Conservation (phyloP, 345 rosid species). For the Camelina hispida region DNA sequence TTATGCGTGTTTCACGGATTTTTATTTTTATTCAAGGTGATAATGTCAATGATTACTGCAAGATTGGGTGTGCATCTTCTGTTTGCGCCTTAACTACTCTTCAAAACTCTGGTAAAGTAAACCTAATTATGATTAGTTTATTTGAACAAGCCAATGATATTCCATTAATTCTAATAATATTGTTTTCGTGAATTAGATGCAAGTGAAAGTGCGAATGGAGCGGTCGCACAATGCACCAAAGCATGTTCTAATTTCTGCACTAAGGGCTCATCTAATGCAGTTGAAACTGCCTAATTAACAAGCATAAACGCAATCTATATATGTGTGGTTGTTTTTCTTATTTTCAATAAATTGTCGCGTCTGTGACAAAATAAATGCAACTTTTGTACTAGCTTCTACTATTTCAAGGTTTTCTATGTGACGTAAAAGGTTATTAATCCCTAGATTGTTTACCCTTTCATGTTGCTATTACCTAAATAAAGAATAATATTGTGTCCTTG, state of each 20-base stretch:
- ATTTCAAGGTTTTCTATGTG: background rate
- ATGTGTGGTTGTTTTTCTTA: background rate
- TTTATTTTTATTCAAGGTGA: too few species aligned
- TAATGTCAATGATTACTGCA: too few species aligned
- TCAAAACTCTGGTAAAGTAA: background rate
- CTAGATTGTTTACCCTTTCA: too few species aligned
- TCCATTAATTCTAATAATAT: background rate
- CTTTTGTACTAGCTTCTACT: background rate
- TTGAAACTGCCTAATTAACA: background rate
- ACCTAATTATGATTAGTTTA: background rate
- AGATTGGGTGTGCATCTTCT: too few species aligned
- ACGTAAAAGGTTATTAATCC: background rate
- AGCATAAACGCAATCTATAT: background rate
- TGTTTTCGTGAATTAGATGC: background rate
- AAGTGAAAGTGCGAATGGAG: background rate
- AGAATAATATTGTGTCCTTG: too few species aligned
- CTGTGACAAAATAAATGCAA: background rate
- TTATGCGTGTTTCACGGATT: too few species aligned
- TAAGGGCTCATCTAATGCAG: background rate
- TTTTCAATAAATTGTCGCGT: background rate
- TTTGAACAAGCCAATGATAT: background rate
- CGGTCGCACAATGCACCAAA: background rate
- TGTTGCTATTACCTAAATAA: too few species aligned
- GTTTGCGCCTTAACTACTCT: background rate
- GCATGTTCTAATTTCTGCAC: too few species aligned